Percentiles rank a stretch among this genome's conserved stretches.
phyloP scores from a whole-genome alignment of 192 early-diverging fungal genomes.

The Gorgonomyces haynaldii region DNA sequence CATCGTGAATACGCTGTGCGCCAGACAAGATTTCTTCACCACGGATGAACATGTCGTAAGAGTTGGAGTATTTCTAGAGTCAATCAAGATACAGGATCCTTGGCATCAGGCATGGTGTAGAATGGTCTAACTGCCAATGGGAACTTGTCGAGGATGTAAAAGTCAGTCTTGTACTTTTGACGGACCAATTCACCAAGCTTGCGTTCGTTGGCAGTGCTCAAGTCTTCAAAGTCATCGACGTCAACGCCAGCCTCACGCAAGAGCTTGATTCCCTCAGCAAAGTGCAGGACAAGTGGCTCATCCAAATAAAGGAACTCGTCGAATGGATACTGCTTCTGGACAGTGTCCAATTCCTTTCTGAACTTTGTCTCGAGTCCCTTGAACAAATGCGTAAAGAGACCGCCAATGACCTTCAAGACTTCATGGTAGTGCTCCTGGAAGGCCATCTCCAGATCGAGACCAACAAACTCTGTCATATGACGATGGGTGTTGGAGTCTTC shows the following conservation, averaged over 20 bases:
- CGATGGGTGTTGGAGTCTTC: conserved; percentile 96
- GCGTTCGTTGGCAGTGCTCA: conserved; percentile 79
- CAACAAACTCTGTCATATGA: conserved; percentile 98
- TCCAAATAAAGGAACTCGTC: conserved; percentile 78
- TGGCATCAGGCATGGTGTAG: conserved; percentile 99
- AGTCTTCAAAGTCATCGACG: conserved; percentile 87
- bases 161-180: conserved; percentile 93
- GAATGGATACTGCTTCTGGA: conserved; percentile 84
- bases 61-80: conserved; percentile 82
- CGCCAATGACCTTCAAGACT: conserved; percentile 83
- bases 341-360: conserved; percentile 69
- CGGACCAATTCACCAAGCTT: conserved; percentile 77
- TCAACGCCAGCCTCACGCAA: conserved; percentile 78
- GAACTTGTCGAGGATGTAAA: conserved; percentile 99
- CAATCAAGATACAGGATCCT: conserved; percentile 35
- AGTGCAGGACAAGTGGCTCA: conserved; percentile 75
- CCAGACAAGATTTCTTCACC: conserved; percentile 98
- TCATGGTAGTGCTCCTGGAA: conserved; percentile 99
- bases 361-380: conserved; percentile 73
- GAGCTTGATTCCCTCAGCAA: conserved; percentile 79
- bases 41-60: conserved; percentile 99
- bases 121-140: conserved; percentile 90
- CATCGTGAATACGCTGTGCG: conserved; percentile 96
- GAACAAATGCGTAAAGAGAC: conserved; percentile 87
- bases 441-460: conserved; percentile 98